phyloP scores from a whole-genome alignment of 345 rosid species.

The Isatis tinctoria region DNA sequence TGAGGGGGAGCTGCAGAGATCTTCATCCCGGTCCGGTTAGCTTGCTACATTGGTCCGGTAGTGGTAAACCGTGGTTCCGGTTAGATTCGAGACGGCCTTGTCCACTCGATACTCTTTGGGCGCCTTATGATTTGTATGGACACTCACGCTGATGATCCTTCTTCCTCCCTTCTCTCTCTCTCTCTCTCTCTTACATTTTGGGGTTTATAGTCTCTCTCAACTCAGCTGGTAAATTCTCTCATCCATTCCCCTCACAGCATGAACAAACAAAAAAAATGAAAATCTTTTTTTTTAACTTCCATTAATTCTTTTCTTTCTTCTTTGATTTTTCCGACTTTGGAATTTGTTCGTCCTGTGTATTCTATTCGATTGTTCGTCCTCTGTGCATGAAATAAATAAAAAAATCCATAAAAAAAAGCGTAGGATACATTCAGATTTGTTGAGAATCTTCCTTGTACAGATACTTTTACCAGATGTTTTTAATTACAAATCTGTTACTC shows the following conservation, averaged over 20 bases:
- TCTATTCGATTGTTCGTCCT: constrained; percentile 28
- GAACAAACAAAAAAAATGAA: neutral
- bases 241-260: neutral
- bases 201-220: neutral
- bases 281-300: neutral
- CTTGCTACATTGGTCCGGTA: constrained; percentile 96
- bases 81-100: constrained; percentile 75
- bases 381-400: constrained; percentile 21
- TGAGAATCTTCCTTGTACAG: constrained; percentile 20
- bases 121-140: constrained; percentile 77
- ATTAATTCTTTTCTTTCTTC: constrained; percentile 5
- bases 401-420: neutral
- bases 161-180: neutral
- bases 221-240: constrained; percentile 29
- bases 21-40: constrained; percentile 92
- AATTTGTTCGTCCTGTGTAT: constrained; percentile 26
- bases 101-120: constrained; percentile 85
- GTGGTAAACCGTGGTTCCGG: constrained; percentile 97
- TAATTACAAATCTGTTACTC: neutral
- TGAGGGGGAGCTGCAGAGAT: constrained; percentile 86
- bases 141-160: constrained; percentile 35
- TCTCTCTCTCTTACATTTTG: neutral
- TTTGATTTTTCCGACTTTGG: neutral
- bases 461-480: neutral
- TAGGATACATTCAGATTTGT: constrained; percentile 26